phyloP scores from a whole-genome alignment of 306 rosid species.

The Rubus parviflorus region DNA sequence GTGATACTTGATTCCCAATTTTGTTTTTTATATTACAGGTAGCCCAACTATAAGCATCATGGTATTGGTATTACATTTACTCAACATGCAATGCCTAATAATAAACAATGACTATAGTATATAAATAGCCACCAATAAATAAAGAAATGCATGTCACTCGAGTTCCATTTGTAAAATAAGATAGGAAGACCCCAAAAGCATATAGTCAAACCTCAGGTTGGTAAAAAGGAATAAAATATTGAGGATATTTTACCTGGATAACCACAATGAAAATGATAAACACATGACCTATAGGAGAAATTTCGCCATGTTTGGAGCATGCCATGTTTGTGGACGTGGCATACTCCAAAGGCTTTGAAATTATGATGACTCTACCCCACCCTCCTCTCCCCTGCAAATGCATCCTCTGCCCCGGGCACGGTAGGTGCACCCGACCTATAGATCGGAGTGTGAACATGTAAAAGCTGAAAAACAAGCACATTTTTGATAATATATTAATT shows the following conservation, averaged over 20 bases:
- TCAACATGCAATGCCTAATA: neutral
- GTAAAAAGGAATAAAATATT: neutral
- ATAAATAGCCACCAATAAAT: neutral
- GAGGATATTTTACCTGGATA: neutral
- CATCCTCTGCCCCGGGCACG: no score
- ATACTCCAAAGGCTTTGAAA: no score
- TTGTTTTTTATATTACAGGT: neutral
- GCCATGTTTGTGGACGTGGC: no score
- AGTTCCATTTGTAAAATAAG: neutral
- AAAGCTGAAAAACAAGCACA: neutral
- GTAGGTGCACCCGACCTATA: neutral
- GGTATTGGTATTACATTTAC: neutral
- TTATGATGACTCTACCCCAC: no score
- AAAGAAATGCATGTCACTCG: neutral
- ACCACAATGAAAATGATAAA: neutral
- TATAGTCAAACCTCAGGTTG: neutral
- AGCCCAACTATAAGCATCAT: neutral
- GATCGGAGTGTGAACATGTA: neutral
- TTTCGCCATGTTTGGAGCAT: no score
- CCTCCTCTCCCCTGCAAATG: no score
- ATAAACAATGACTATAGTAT: neutral
- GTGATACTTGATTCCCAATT: neutral
- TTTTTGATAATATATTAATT: neutral
- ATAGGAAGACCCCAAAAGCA: neutral
- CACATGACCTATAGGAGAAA: neutral